Conservation (phyloP, 2,329 filamentous ascomycete genomes). For the Exophiala aquamarina region DNA sequence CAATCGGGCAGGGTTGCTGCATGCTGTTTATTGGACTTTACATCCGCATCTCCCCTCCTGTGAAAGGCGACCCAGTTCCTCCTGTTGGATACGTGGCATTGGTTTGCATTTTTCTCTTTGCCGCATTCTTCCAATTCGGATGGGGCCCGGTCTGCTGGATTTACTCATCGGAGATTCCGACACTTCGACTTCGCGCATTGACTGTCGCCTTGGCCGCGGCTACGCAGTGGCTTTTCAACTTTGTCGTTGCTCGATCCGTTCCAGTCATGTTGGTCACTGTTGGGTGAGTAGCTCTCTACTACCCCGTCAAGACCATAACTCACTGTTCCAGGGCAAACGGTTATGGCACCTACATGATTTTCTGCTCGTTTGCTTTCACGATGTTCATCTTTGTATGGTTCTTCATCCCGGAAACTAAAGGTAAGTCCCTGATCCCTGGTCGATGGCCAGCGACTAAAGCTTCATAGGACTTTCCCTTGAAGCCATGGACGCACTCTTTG, state of each 20-base stretch:
- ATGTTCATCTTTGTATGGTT: constrained; percentile 69
- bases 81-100: constrained; percentile 69
- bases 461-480: constrained; percentile 10
- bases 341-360: constrained; percentile 66
- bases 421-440: constrained; percentile 33
- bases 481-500: constrained; percentile 16
- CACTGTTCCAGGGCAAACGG: constrained; percentile 33
- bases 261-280: constrained; percentile 59
- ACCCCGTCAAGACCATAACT: background rate
- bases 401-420: constrained; percentile 71
- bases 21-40: constrained; percentile 75
- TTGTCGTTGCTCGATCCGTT: constrained; percentile 59
- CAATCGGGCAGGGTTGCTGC: constrained; percentile 58
- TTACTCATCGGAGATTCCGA: constrained; percentile 69
- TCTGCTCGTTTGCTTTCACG: constrained; percentile 62
- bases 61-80: constrained; percentile 55
- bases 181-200: constrained; percentile 62
- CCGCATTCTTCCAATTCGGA: constrained; percentile 66
- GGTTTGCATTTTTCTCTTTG: constrained; percentile 73
- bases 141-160: constrained; percentile 76
- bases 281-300: constrained; percentile 31
- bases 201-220: constrained; percentile 69
- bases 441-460: background rate
- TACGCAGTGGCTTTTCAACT: constrained; percentile 73
- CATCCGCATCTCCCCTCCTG: constrained; percentile 60